phyloP scores from a whole-genome alignment of 306 rosid genomes.

The Ammopiptanthus mongolicus region DNA sequence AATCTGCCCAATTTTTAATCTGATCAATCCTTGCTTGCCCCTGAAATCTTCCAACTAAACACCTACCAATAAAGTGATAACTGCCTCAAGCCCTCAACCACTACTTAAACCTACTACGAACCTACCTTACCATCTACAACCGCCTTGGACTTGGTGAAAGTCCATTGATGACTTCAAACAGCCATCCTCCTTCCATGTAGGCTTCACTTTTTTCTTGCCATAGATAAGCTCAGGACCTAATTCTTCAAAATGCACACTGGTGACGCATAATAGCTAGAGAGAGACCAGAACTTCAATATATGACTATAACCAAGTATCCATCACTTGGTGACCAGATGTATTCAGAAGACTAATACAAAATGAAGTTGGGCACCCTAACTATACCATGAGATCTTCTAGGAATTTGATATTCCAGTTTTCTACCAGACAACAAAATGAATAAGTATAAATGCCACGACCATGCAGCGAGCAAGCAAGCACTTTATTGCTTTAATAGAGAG shows the following conservation, averaged over 20 bases:
- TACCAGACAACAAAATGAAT: neutral
- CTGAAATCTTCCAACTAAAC: neutral
- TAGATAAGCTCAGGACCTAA: neutral
- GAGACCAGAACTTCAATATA: neutral
- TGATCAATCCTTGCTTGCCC: neutral
- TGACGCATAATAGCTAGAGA: neutral
- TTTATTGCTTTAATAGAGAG: neutral
- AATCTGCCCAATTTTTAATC: neutral
- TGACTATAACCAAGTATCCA: neutral
- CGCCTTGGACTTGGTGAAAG: no score
- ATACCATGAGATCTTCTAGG: neutral
- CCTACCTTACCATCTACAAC: neutral
- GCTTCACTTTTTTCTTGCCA: neutral
- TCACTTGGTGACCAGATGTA: neutral
- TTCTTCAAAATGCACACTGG: neutral
- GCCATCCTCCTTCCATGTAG: neutral
- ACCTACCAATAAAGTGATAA: neutral
- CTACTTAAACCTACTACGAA: neutral
- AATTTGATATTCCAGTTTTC: neutral
- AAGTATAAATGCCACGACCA: neutral
- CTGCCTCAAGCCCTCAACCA: neutral
- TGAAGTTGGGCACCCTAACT: neutral
- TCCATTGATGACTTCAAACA: neutral
- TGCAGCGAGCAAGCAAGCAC: neutral
- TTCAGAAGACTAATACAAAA: neutral